phyloP scores from a whole-genome alignment of 139 green algal genomes.

The Micractinium sp. region DNA sequence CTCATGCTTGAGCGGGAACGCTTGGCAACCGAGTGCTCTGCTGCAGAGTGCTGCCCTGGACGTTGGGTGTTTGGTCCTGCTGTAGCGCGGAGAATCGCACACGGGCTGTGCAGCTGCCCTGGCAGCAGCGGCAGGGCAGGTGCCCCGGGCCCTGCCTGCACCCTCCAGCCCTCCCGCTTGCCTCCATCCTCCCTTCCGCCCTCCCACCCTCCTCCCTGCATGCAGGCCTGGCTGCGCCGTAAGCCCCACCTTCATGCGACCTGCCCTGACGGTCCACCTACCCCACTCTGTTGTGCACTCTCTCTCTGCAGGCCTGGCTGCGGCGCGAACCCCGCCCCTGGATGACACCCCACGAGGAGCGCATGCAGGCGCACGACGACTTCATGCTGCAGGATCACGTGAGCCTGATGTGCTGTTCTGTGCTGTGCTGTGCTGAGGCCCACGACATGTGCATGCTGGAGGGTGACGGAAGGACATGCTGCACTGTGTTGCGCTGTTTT shows the following conservation, averaged over 20 bases:
- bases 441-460: too few species aligned
- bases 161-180: background rate
- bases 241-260: constrained; percentile 26
- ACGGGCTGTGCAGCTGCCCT: too few species aligned
- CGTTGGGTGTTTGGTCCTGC: too few species aligned
- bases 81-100: too few species aligned
- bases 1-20: too few species aligned
- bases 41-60: too few species aligned
- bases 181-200: background rate
- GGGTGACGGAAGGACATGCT: too few species aligned
- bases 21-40: too few species aligned
- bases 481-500: background rate
- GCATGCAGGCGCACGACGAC: constrained; percentile 1
- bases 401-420: background rate
- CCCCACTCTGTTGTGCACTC: too few species aligned
- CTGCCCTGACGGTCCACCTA: too few species aligned
- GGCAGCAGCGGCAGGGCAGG: too few species aligned
- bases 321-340: constrained; percentile 30
- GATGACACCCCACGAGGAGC: constrained; percentile 21
- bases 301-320: constrained; percentile 35
- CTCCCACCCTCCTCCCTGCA: background rate
- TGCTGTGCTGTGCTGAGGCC: too few species aligned
- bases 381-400: background rate
- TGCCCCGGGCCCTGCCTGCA: background rate
- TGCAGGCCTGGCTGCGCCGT: constrained; percentile 43